phyloP scores from a whole-genome alignment of 1,139 yeast genomes.

The Hemisphaericaspora xylofermentans region DNA sequence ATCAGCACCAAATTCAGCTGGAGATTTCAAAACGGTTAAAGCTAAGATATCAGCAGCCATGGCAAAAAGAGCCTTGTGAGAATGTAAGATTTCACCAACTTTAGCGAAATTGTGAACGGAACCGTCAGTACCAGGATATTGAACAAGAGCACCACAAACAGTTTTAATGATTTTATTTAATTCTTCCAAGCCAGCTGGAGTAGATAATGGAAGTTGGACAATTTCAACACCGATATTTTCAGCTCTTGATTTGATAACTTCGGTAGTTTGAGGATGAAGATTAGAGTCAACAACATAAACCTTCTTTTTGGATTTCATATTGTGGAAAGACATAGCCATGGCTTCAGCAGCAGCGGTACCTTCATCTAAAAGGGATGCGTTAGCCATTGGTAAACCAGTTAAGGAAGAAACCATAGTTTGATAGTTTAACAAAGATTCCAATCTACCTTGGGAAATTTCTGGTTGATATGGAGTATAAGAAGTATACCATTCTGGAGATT shows the following conservation, averaged over 20 bases:
- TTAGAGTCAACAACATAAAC: slow-evolving; percentile 72
- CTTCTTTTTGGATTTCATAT: slow-evolving; percentile 62
- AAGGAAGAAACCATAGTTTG: slow-evolving; percentile 87
- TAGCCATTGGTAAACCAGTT: slow-evolving; percentile 90
- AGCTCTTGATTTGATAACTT: slow-evolving; percentile 79
- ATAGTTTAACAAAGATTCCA: slow-evolving; percentile 83
- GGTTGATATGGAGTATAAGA: slow-evolving; percentile 98
- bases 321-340: slow-evolving; percentile 78
- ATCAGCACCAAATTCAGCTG: slow-evolving; percentile 85
- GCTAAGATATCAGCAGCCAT: slow-evolving; percentile 92
- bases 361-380: slow-evolving; percentile 92
- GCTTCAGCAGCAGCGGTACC: slow-evolving; percentile 99
- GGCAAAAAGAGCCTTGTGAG: slow-evolving; percentile 70
- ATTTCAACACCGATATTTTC: slow-evolving; percentile 69
- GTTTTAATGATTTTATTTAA: slow-evolving; percentile 38
- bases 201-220: slow-evolving; percentile 55
- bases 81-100: slow-evolving; percentile 66
- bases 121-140: slow-evolving; percentile 91
- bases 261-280: slow-evolving; percentile 83
- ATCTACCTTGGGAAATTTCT: slow-evolving; percentile 94
- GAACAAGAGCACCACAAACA: slow-evolving; percentile 81
- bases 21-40: slow-evolving; percentile 79
- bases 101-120: slow-evolving; percentile 53
- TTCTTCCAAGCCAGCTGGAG: slow-evolving; percentile 42
- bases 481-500: slow-evolving; percentile 97